phyloP scores from a whole-genome alignment of 164 flowering plant species.

The Akebia trifoliata region DNA sequence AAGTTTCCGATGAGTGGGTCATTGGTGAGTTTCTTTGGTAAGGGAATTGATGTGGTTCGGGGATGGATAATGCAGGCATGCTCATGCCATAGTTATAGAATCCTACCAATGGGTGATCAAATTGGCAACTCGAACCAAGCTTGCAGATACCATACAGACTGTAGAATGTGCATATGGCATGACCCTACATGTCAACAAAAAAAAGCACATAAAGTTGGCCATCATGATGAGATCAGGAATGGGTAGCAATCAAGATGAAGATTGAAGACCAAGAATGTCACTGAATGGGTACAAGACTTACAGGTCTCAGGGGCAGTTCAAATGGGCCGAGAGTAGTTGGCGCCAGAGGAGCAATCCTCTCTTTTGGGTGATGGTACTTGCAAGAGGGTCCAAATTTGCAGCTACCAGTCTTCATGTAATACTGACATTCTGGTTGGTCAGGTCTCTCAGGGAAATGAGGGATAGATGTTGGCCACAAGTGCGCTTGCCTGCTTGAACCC shows the following conservation, averaged over 20 bases:
- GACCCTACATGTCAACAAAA: constrained; percentile 18
- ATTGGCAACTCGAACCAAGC: constrained; percentile 70
- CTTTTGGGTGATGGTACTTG: constrained; percentile 77
- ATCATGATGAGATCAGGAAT: neutral
- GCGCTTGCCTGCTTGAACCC: constrained; percentile 35
- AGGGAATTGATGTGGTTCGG: constrained; percentile 27
- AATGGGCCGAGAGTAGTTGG: constrained; percentile 37
- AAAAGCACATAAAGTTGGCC: neutral
- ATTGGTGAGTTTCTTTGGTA: constrained; percentile 29
- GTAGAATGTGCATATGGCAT: constrained; percentile 27
- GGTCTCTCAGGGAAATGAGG: constrained; percentile 62
- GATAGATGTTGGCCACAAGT: constrained; percentile 20
- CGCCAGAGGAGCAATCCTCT: constrained; percentile 39
- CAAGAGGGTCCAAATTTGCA: constrained; percentile 82
- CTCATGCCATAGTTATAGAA: constrained; percentile 33
- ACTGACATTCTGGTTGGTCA: constrained; percentile 76
- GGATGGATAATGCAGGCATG: constrained; percentile 30
- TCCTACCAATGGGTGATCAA: constrained; percentile 54
- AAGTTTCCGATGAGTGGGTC: constrained; percentile 19
- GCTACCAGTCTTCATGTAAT: constrained; percentile 66
- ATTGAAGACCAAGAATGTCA: neutral
- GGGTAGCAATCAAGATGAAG: neutral
- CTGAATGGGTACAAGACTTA: constrained; percentile 27
- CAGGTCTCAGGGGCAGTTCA: constrained; percentile 76
- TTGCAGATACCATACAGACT: constrained; percentile 40